Evolutionary conservation across 805 yeast genomes (phyloP).

Genomic region (Babjeviella inositovora): DNA sequence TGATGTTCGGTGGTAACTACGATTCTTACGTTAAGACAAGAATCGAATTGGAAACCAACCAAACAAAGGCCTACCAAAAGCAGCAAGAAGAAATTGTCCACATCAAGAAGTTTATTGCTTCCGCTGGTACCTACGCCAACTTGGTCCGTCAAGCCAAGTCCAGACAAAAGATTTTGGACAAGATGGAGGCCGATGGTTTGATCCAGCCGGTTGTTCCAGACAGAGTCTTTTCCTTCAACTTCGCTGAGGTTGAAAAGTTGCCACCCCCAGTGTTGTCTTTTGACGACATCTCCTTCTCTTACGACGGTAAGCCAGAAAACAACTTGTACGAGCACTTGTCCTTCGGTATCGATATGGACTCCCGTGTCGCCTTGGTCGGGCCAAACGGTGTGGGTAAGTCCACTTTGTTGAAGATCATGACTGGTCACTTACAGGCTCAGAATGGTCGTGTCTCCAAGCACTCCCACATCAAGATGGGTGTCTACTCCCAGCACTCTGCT

Average conservation of each 20-base stretch:
- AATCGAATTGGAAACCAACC: constrained; percentile 85
- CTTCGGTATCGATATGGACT: constrained; percentile 99
- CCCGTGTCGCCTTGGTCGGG: constrained; percentile 94
- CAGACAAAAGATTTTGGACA: constrained; percentile 96
- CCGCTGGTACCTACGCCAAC: constrained; percentile 99
- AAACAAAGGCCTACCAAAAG: constrained; percentile 91
- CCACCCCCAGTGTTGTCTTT: constrained; percentile 98
- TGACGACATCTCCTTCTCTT: constrained; percentile 87
- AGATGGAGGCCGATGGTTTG: constrained; percentile 99
- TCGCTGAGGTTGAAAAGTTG: constrained; percentile 89
- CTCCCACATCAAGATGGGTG: constrained; percentile 95
- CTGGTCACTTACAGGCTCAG: constrained; percentile 84
- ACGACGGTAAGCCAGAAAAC: constrained; percentile 71
- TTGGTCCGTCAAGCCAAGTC: constrained; percentile 98
- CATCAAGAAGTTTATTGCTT: constrained; percentile 96
- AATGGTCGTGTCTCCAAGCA: constrained; percentile 93
- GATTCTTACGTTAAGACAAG: constrained; percentile 94
- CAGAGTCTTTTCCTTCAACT: constrained; percentile 84
- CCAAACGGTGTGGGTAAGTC: constrained; percentile 99
- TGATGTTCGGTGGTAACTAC: constrained; percentile 92
- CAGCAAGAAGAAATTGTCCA: constrained; percentile 98
- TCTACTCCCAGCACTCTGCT: constrained; percentile 96
- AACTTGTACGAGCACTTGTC: constrained; percentile 81
- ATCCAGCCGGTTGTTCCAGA: constrained; percentile 87
- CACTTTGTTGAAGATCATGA: constrained; percentile 89